Base-by-base conservation (phyloP, 768 basidiomycete species). In the Galerina sulciceps region DNA sequence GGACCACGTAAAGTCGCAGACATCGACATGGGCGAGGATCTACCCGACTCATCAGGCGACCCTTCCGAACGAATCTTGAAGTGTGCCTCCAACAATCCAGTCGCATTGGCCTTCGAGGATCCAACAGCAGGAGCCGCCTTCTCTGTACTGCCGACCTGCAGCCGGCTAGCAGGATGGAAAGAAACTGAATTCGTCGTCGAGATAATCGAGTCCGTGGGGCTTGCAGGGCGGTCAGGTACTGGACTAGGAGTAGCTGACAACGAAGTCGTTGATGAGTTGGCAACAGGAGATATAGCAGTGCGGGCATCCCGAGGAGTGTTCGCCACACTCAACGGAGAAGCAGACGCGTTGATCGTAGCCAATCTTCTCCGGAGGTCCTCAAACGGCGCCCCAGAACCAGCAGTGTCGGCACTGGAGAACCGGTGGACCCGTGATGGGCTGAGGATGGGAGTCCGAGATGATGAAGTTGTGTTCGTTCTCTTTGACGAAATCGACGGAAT, bases 101-200 rank as follows among this genome's bases (percentile, higher is more conserved):
- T 81, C 0, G 91, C 96, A 66, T 89, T 95, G 6, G 87, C 84
- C 68, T 85, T 89, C 6, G 91, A 92, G 2, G 94, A 90, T 1
- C 91, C 95, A 40, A 99, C 76, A 4, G 95, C 93, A 23, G 97
- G 91, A 0, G 93, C 91, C 4, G 92, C 95, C 68, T 96, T 96
- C 63, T 88, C 93, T 11, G 80, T 81, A 48, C 86, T 85, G 6
- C 89, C 89, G 13, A 90, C 78, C 23, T 90, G 90, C 43, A 92
- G 70, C 38, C 87, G 79, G 60, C 87, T 88, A 13, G 81, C 70
- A 2, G 81, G 81, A 18, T 83, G 79, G 54, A 87, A 77, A 1
- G 82, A 80, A 10, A 83, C 79, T 0, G 90, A 89, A 62, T 89
- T 90, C 0, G 88, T 73, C 4, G 84, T 84, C 3, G 93, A 94